Evolutionary conservation across 192 early-diverging fungal genomes (phyloP), one percentile per base, ranked within the genome.

Genomic region (Coemansia brasiliensis): DNA sequence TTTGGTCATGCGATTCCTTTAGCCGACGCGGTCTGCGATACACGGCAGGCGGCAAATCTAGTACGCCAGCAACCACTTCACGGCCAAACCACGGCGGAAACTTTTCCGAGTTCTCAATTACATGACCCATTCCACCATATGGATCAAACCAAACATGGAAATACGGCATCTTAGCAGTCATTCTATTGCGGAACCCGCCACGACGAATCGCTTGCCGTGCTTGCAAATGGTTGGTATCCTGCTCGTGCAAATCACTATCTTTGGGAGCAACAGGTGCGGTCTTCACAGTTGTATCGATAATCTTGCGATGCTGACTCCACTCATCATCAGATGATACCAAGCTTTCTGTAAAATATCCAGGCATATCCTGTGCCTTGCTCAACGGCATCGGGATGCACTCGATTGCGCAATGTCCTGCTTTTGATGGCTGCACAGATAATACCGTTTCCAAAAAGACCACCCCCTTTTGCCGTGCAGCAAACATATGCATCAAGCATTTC

Each of bases 121-220:
- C 91, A 72, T 99, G 96, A 5, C 95, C 96, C 57, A 87, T 84
- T 2, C 96, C 94, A 27, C 87, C 84, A 59, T 92, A 84, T 7
- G 90, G 86, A 45, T 91, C 87, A 61, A 93, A 92, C 96, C 96
- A 99, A 2, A 98, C 92, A 54, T 99, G 96, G 65, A 99, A 95
- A 67, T 93, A 99, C 2, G 96, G 94, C 73, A 98, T 41, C 35
- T 96, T 85, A 9, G 85, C 81, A 6, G 87, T 84, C 79, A 93
- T 81, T 7, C 82, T 74, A 32, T 82, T 64, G 49, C 89, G 82
- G 65, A 93, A 91, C 21, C 90, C 90, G 45, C 83, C 83, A 18
- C 82, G 73, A 12, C 77, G 72, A 8, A 73, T 67, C 0, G 40
- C 53, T 3, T 58, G 49, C 9, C 67, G 59, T 1, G 57, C 55